phyloP scores from a whole-genome alignment of 345 rosid species.

The Eucalyptus victrix region DNA sequence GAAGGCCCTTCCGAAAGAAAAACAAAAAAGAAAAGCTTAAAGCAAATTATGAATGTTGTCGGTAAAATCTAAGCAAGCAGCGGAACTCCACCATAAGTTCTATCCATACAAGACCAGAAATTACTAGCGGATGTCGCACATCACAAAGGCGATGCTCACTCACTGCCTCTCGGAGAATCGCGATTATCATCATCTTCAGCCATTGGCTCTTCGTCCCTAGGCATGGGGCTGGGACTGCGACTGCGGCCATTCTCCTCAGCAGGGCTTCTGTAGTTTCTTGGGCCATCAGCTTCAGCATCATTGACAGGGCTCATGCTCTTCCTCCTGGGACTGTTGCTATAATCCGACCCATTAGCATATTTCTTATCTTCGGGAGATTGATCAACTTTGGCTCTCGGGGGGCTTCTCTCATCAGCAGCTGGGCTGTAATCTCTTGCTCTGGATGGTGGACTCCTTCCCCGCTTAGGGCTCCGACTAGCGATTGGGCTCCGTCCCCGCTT shows the following conservation, averaged over 20 bases:
- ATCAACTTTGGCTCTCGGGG: slow-evolving; percentile 11
- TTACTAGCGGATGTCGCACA: background rate
- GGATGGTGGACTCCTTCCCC: slow-evolving; percentile 14
- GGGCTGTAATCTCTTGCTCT: slow-evolving; percentile 48
- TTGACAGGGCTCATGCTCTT: slow-evolving; percentile 38
- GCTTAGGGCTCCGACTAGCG: slow-evolving; percentile 1
- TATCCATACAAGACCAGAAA: background rate
- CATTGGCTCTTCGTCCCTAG: slow-evolving; percentile 30
- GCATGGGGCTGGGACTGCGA: slow-evolving; percentile 20
- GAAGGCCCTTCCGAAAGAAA: background rate
- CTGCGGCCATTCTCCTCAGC: slow-evolving; percentile 46
- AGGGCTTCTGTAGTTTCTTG: slow-evolving; percentile 34
- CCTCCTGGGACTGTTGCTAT: slow-evolving; percentile 38
- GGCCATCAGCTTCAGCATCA: slow-evolving; percentile 17
- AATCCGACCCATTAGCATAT: slow-evolving; percentile 33
- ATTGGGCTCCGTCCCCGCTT: slow-evolving; percentile 14
- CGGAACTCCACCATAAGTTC: background rate
- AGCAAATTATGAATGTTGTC: background rate
- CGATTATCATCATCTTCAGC: slow-evolving; percentile 27
- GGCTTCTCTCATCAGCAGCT: slow-evolving; percentile 35
- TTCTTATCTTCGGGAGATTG: slow-evolving; percentile 28
- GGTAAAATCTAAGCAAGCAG: background rate
- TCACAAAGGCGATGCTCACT: slow-evolving; percentile 9
- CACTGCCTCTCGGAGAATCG: slow-evolving; percentile 19
- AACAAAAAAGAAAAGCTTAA: background rate